phyloP scores from a whole-genome alignment of 345 rosid genomes.

The Aegle marmelos region DNA sequence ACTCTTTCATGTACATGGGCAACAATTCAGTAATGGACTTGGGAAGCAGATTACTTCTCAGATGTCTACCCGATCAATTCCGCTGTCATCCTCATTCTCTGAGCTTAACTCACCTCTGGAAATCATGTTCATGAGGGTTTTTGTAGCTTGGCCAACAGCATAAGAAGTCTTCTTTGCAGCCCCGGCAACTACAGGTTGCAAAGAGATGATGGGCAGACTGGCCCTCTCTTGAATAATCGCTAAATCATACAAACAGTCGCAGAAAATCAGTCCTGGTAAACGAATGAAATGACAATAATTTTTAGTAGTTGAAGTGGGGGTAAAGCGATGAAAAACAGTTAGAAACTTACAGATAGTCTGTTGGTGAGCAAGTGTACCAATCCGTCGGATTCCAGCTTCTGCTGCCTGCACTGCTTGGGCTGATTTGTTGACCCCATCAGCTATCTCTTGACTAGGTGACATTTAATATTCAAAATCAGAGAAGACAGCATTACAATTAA shows the following conservation, averaged over 20 bases:
- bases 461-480: conserved; percentile 11
- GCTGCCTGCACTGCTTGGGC: conserved; percentile 88
- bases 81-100: conserved; percentile 28
- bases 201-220: conserved; percentile 68
- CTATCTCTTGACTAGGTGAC: conserved; percentile 72
- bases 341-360: conserved; percentile 70
- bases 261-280: conserved; percentile 12
- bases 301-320: not conserved
- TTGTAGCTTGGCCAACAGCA: conserved; percentile 82
- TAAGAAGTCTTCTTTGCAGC: conserved; percentile 78
- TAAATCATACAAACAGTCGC: conserved; percentile 27
- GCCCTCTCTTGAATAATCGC: conserved; percentile 96
- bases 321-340: not conserved
- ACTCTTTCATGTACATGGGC: conserved; percentile 8
- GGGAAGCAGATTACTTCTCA: conserved; percentile 5
- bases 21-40: not conserved
- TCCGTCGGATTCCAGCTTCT: conserved; percentile 79
- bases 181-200: conserved; percentile 73
- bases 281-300: not conserved
- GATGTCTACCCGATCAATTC: conserved; percentile 38
- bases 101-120: conserved; percentile 45
- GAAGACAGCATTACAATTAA: not conserved
- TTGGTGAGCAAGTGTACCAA: conserved; percentile 75
- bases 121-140: conserved; percentile 57
- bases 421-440: conserved; percentile 87